A percentile compares a stretch with the other conserved stretches of the same genome.
Conservation (phyloP, 176 grass and related monocot species). For the Tillandsia fasciculata region DNA sequence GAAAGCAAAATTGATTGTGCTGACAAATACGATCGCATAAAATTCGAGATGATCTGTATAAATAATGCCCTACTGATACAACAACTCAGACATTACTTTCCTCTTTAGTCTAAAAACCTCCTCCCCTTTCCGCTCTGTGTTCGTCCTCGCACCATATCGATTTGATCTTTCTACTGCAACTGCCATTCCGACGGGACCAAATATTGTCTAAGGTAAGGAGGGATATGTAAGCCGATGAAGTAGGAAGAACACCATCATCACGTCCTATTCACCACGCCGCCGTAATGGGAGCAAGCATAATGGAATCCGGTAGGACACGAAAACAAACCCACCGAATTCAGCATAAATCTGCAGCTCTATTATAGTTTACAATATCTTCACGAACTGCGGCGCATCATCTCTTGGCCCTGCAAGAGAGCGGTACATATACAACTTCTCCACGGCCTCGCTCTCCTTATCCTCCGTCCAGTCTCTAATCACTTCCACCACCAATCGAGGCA, state of each 20-base stretch:
- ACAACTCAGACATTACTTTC: neutral
- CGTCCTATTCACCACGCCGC: neutral
- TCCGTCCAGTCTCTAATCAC: conserved; percentile 39
- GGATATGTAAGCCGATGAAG: neutral
- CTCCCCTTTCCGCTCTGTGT: neutral
- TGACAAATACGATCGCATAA: neutral
- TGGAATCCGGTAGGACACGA: neutral
- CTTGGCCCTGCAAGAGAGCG: conserved; percentile 78
- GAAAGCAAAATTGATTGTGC: conserved; percentile 1
- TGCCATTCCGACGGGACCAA: neutral
- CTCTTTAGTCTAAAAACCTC: too few relatives aligned
- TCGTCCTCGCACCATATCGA: neutral
- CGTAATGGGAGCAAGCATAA: neutral
- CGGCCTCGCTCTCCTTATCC: conserved; percentile 18
- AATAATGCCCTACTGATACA: conserved; percentile 5
- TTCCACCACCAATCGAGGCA: conserved; percentile 77
- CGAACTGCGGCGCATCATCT: conserved; percentile 63
- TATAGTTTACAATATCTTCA: conserved; percentile 55
- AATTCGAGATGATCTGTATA: neutral
- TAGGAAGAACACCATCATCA: neutral
- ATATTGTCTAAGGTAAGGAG: neutral
- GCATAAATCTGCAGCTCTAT: neutral
- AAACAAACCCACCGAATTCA: conserved; percentile 25
- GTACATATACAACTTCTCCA: conserved; percentile 95
- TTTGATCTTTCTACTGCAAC: neutral